Conservation (phyloP, 1,284 basidiomycete genomes). For the Ganoderma sinense region DNA sequence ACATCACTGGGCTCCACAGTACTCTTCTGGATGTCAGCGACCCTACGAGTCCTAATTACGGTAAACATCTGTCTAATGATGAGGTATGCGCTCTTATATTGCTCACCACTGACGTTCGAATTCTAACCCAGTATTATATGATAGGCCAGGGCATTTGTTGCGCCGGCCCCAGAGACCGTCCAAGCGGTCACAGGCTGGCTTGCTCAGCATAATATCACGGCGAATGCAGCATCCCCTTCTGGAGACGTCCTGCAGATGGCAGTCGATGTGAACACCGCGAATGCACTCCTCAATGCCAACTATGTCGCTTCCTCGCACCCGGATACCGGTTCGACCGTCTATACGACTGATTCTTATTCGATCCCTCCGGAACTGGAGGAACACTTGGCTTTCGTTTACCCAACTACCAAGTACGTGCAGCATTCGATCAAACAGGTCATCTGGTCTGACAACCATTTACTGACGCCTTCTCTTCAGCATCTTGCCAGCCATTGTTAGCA, state of each 20-base stretch:
- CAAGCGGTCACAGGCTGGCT: constrained; percentile 3
- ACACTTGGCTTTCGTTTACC: constrained; percentile 47
- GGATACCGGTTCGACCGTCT: constrained; percentile 35
- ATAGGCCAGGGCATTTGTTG: background rate
- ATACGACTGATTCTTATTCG: constrained; percentile 48
- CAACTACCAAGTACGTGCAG: constrained; percentile 39
- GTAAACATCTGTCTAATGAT: constrained; percentile 15
- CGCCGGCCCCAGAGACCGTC: background rate
- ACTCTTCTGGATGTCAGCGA: constrained; percentile 37
- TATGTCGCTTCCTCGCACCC: constrained; percentile 45
- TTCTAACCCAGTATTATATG: background rate
- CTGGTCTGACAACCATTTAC: too few relatives aligned
- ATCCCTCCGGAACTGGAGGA: constrained; percentile 43
- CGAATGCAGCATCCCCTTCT: constrained; percentile 32
- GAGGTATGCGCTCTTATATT: constrained; percentile 13
- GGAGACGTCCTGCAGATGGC: constrained; percentile 29
- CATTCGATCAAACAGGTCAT: background rate
- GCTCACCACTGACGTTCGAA: background rate
- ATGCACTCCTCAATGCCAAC: constrained; percentile 43
- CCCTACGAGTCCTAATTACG: constrained; percentile 19
- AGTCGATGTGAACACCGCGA: constrained; percentile 41
- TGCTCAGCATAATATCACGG: background rate
- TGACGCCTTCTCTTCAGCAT: background rate
- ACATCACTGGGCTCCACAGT: constrained; percentile 41
- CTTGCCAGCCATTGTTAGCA: background rate